These are phyloP conservation scores for Arthrocladium fulminans DNA, from an alignment of 2,329 filamentous ascomycete species.

Conservation along the genomic window DNA sequence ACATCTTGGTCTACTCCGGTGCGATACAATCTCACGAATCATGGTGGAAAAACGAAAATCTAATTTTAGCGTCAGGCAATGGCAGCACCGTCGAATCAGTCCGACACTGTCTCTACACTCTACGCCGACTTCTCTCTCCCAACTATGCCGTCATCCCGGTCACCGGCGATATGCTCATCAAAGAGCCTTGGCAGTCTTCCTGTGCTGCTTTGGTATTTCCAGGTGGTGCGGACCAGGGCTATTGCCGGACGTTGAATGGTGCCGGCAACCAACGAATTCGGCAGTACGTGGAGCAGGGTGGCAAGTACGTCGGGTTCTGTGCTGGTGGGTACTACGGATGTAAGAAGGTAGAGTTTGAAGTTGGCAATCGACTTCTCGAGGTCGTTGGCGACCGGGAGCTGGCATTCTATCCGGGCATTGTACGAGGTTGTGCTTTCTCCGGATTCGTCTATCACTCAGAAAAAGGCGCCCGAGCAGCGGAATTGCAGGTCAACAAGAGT, in stretches of 20 bases:
- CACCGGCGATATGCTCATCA: conserved; percentile 66
- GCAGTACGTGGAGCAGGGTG: conserved; percentile 77
- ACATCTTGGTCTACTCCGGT: conserved; percentile 91
- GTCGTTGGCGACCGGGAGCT: conserved; percentile 80
- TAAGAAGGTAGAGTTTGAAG: conserved; percentile 79
- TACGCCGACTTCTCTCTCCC: conserved; percentile 75
- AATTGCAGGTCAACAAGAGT: conserved; percentile 55
- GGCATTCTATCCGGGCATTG: conserved; percentile 77
- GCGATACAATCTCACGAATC: conserved; percentile 27
- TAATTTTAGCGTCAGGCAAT: conserved; percentile 49
- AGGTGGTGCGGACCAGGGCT: conserved; percentile 87
- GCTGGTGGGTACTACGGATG: conserved; percentile 89
- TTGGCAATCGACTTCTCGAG: conserved; percentile 69
- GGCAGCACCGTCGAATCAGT: conserved; percentile 84
- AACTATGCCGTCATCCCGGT: conserved; percentile 90
- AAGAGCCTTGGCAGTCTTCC: conserved; percentile 81
- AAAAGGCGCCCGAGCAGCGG: conserved; percentile 64
- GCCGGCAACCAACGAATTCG: conserved; percentile 74
- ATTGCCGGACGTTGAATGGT: conserved; percentile 80
- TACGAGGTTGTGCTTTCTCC: conserved; percentile 74
- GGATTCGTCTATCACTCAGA: conserved; percentile 91
- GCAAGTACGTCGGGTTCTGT: conserved; percentile 82
- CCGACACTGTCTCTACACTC: conserved; percentile 75
- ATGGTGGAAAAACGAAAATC: conserved; percentile 24
- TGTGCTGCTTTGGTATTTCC: conserved; percentile 88